phyloP scores from a whole-genome alignment of 768 basidiomycete genomes.

The Mycena vulgaris region DNA sequence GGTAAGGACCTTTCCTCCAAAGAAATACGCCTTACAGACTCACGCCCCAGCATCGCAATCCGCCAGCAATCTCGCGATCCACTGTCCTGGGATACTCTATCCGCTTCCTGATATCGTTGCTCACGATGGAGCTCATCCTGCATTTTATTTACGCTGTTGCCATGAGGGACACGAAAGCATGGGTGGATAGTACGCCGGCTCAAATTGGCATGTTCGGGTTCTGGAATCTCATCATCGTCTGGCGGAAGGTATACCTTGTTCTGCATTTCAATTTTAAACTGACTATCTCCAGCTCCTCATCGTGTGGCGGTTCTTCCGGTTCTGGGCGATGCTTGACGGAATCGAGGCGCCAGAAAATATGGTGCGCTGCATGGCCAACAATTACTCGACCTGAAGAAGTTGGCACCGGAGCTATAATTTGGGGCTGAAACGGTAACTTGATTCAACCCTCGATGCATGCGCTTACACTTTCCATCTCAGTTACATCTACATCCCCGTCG shows the following conservation, averaged over 20 bases:
- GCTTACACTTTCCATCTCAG: background rate
- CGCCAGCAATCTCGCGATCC: constrained; percentile 59
- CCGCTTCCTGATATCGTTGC: constrained; percentile 78
- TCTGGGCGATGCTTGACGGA: background rate
- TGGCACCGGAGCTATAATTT: background rate
- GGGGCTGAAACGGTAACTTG: background rate
- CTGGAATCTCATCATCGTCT: constrained; percentile 72
- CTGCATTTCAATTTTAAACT: background rate
- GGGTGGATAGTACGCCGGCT: constrained; percentile 78
- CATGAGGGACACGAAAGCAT: too few species aligned
- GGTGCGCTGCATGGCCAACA: constrained; percentile 85
- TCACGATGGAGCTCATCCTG: constrained; percentile 92
- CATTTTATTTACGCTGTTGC: constrained; percentile 99
- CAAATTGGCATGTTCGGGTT: constrained; percentile 95
- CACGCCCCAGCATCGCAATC: constrained; percentile 81
- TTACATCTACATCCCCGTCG: background rate
- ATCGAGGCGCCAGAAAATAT: background rate
- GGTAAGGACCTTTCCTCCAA: too few species aligned
- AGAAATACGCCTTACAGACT: too few species aligned
- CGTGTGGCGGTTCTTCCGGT: constrained; percentile 99
- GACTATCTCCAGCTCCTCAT: too few species aligned
- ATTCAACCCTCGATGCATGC: background rate
- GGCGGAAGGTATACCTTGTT: background rate
- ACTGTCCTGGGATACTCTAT: constrained; percentile 69
- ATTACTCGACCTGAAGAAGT: background rate